A percentile compares a stretch with the other conserved stretches of the same genome.
These are phyloP conservation scores for Lineolata rhizophorae DNA, from an alignment of 495 filamentous ascomycete species.

Conservation along the genomic window DNA sequence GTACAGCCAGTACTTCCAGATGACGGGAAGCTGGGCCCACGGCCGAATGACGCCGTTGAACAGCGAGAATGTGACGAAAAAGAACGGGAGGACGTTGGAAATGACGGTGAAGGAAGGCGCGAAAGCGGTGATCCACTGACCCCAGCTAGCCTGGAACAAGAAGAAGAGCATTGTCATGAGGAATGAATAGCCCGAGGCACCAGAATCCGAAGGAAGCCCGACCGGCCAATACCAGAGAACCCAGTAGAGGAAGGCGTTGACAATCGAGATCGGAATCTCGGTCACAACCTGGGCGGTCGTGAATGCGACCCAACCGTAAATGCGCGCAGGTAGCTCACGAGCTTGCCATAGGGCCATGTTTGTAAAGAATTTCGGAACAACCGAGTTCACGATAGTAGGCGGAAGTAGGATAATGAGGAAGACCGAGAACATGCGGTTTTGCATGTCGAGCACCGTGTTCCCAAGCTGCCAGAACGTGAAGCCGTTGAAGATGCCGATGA, in stretches of 20 bases:
- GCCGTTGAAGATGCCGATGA: constrained; percentile 34
- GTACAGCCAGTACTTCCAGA: constrained; percentile 24
- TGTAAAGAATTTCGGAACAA: constrained; percentile 59
- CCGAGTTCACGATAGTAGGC: constrained; percentile 44
- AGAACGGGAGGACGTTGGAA: constrained; percentile 54
- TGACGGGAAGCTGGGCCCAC: constrained; percentile 15
- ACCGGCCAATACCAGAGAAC: constrained; percentile 61
- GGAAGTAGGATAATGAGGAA: constrained; percentile 61
- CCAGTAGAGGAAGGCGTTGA: constrained; percentile 46
- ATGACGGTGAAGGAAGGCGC: constrained; percentile 65
- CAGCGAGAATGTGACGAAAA: constrained; percentile 53
- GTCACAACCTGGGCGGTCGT: constrained; percentile 50
- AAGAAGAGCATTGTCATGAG: constrained; percentile 67
- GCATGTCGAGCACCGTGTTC: constrained; percentile 43
- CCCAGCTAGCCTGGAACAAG: constrained; percentile 57
- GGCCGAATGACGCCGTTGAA: constrained; percentile 51
- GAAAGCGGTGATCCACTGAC: constrained; percentile 70
- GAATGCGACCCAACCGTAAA: constrained; percentile 68
- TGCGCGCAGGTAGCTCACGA: not conserved
- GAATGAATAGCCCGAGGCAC: constrained; percentile 58
- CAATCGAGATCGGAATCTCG: constrained; percentile 52
- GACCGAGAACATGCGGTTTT: constrained; percentile 57
- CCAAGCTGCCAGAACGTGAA: constrained; percentile 71
- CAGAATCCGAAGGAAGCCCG: constrained; percentile 41
- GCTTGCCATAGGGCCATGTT: not conserved